These are phyloP conservation scores for Phytophthora pseudosyringae DNA, from an alignment of 352 stramenopile genomes.

Conservation along the genomic window DNA sequence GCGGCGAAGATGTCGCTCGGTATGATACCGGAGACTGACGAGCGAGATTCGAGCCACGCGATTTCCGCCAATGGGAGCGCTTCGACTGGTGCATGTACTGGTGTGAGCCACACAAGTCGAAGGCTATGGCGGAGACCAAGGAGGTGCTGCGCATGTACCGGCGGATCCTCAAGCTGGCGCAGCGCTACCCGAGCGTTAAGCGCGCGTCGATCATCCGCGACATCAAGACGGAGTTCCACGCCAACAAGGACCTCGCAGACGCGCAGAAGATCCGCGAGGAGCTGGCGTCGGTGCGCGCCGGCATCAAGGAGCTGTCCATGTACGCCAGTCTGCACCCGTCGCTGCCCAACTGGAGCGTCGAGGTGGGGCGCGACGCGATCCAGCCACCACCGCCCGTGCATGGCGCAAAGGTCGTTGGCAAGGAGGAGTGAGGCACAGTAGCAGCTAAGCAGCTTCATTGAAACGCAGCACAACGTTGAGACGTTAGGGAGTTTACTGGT, in stretches of 20 bases:
- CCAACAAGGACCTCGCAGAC: slow-evolving; percentile 73
- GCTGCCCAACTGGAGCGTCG: slow-evolving; percentile 69
- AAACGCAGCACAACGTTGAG: slow-evolving; percentile 17
- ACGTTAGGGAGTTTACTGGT: slow-evolving; percentile 18
- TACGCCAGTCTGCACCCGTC: slow-evolving; percentile 74
- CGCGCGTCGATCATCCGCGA: slow-evolving; percentile 80
- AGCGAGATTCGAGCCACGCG: slow-evolving; percentile 20
- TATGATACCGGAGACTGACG: slow-evolving; percentile 32
- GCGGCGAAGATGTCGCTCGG: slow-evolving; percentile 25
- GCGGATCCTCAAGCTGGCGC: slow-evolving; percentile 83
- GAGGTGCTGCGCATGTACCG: slow-evolving; percentile 84
- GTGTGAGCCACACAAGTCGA: slow-evolving; percentile 20
- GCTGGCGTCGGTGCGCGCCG: slow-evolving; percentile 64
- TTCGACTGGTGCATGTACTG: background rate
- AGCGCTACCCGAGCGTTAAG: slow-evolving; percentile 88
- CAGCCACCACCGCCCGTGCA: slow-evolving; percentile 22
- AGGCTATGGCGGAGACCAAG: slow-evolving; percentile 48
- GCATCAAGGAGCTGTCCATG: slow-evolving; percentile 80
- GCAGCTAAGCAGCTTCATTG: slow-evolving; percentile 15
- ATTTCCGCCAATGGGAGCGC: slow-evolving; percentile 37
- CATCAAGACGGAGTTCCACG: slow-evolving; percentile 88
- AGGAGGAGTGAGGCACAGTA: slow-evolving; percentile 29
- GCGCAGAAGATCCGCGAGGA: slow-evolving; percentile 68
- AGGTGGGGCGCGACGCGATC: slow-evolving; percentile 66
- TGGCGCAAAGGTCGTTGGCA: slow-evolving; percentile 55